Conservation (phyloP, 257 asterid genomes). For the Orobanche coerulescens region DNA sequence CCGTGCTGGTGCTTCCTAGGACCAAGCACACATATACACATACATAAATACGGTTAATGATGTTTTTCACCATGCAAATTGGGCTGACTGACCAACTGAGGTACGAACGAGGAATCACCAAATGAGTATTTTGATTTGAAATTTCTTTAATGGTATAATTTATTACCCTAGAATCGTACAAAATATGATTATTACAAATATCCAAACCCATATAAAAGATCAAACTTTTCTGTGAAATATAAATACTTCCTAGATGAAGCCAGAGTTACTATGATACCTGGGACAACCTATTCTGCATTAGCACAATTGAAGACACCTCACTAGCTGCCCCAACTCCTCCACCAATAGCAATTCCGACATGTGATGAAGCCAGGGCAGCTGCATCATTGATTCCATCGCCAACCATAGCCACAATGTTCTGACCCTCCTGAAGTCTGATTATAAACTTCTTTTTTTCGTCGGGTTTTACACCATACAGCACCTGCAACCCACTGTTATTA, state of each 20-base stretch:
- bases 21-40: too few relatives aligned
- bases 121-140: not conserved
- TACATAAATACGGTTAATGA: not conserved
- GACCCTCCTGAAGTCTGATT: constrained; percentile 54
- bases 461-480: constrained; percentile 76
- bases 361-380: constrained; percentile 94
- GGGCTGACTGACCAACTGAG: not conserved
- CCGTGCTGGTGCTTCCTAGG: too few relatives aligned
- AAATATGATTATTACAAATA: not conserved
- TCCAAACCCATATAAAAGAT: not conserved
- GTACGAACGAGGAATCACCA: constrained; percentile 5
- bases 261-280: constrained; percentile 46
- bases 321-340: constrained; percentile 98
- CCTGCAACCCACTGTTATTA: constrained; percentile 48
- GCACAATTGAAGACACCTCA: constrained; percentile 91
- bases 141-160: not conserved
- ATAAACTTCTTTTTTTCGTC: constrained; percentile 75
- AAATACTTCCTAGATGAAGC: constrained; percentile 12
- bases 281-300: constrained; percentile 84
- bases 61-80: constrained; percentile 1
- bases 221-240: not conserved
- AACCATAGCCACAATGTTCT: constrained; percentile 90
- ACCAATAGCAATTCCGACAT: constrained; percentile 91
- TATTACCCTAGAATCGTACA: not conserved
- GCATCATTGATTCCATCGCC: constrained; percentile 99